Evolutionary conservation across 2,329 filamentous ascomycete genomes (phyloP).

Genomic region (Colletotrichum coccodes): DNA sequence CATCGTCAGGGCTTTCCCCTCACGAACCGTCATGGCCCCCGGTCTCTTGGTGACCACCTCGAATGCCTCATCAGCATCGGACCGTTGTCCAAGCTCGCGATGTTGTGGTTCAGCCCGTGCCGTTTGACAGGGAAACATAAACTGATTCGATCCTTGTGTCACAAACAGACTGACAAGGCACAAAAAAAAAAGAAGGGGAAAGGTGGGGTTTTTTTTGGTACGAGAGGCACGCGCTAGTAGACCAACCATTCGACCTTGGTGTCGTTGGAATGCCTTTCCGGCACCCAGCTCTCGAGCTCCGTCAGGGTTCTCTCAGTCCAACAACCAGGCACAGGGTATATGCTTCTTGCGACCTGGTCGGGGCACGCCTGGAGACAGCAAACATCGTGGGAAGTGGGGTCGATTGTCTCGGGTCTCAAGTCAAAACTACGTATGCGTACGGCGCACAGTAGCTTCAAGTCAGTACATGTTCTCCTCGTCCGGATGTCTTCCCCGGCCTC

Average conservation of each 20-base stretch:
- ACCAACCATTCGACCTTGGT: neutral
- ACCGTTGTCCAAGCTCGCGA: conserved; percentile 14
- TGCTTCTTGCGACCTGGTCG: neutral
- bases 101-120: neutral
- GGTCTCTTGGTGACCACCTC: conserved; percentile 1
- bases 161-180: neutral
- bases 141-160: conserved; percentile 1
- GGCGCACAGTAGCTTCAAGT: conserved; percentile 8
- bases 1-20: conserved; percentile 5
- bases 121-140: neutral
- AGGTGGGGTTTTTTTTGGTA: neutral
- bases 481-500: conserved; percentile 13
- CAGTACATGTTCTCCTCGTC: neutral
- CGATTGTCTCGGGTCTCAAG: neutral
- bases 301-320: conserved; percentile 15
- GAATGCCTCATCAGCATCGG: conserved; percentile 2
- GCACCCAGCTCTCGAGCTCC: neutral
- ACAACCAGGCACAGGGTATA: conserved; percentile 27
- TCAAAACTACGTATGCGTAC: neutral
- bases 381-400: conserved; percentile 26
- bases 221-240: conserved; percentile 12
- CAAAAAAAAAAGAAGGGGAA: too few species aligned
- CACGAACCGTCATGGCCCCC: conserved; percentile 22
- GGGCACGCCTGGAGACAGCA: neutral
- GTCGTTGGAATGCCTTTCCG: conserved; percentile 8